Percentiles rank a stretch among this genome's conserved stretches.
Evolutionary conservation across 257 asterid species (phyloP).

Genomic region (Przewalskia tangutica): DNA sequence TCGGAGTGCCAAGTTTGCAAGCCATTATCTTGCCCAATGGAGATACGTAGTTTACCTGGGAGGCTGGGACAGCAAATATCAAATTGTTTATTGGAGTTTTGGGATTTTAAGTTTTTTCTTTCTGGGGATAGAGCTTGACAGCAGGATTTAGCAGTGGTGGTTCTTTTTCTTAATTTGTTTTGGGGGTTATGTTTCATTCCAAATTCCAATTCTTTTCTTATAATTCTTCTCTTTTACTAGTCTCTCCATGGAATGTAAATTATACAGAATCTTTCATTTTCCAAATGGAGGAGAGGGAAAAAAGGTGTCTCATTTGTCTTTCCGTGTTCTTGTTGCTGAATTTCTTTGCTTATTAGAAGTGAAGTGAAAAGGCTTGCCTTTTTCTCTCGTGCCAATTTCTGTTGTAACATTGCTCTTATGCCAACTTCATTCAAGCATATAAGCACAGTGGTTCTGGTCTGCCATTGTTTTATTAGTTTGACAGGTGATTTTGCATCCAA

Average conservation of each 20-base stretch:
- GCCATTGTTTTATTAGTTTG: neutral
- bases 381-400: neutral
- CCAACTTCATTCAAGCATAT: neutral
- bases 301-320: neutral
- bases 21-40: neutral
- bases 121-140: slow-evolving; percentile 3
- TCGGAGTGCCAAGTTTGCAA: slow-evolving; percentile 12
- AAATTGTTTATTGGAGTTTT: slow-evolving; percentile 13
- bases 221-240: slow-evolving; percentile 20
- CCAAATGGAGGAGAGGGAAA: slow-evolving; percentile 15
- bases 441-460: too few species aligned
- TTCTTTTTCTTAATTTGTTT: slow-evolving; percentile 16
- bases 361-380: neutral
- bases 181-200: slow-evolving; percentile 14
- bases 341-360: neutral
- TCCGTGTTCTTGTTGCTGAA: neutral
- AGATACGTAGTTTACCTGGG: slow-evolving; percentile 7
- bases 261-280: slow-evolving; percentile 17
- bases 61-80: slow-evolving; percentile 5
- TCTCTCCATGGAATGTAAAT: slow-evolving; percentile 44
- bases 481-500: neutral
- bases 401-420: neutral
- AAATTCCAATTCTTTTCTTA: slow-evolving; percentile 10
- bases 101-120: neutral
- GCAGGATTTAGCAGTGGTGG: slow-evolving; percentile 13